These are phyloP conservation scores for Botrytis deweyae DNA, from an alignment of 2,329 filamentous ascomycete species.

Conservation along the genomic window DNA sequence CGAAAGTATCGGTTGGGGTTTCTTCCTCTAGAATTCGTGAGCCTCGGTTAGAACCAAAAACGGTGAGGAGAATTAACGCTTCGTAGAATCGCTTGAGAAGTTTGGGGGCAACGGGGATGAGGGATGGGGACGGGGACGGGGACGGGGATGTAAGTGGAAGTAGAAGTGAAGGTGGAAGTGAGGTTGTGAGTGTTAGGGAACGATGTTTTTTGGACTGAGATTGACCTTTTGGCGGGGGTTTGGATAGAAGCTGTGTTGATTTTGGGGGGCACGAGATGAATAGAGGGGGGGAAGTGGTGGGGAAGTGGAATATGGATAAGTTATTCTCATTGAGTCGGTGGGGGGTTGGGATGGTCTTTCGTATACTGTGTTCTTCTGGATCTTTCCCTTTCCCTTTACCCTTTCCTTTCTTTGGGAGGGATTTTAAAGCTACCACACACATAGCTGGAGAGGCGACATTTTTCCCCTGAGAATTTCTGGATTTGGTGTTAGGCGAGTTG, in stretches of 20 bases:
- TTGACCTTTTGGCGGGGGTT: not conserved
- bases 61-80: slow-evolving; percentile 40
- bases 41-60: slow-evolving; percentile 41
- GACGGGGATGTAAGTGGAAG: not conserved
- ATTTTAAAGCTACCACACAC: not conserved
- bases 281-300: not conserved
- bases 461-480: not conserved
- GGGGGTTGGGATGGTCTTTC: not conserved
- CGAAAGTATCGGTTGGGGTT: slow-evolving; percentile 10
- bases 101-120: slow-evolving; percentile 7
- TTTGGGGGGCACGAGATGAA: not conserved
- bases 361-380: not conserved
- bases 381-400: not conserved
- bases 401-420: not conserved
- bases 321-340: not conserved
- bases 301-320: not conserved
- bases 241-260: not conserved
- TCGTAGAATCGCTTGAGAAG: slow-evolving; percentile 43
- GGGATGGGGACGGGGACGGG: too few species aligned
- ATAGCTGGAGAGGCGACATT: not conserved
- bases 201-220: not conserved
- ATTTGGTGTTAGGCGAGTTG: not conserved
- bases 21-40: slow-evolving; percentile 18
- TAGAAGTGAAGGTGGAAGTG: not conserved
- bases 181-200: not conserved